Percentiles rank a stretch among this genome's conserved stretches.
These are phyloP conservation scores for Chytridium lagenaria DNA, from an alignment of 371 early-diverging fungal species.

Conservation along the genomic window DNA sequence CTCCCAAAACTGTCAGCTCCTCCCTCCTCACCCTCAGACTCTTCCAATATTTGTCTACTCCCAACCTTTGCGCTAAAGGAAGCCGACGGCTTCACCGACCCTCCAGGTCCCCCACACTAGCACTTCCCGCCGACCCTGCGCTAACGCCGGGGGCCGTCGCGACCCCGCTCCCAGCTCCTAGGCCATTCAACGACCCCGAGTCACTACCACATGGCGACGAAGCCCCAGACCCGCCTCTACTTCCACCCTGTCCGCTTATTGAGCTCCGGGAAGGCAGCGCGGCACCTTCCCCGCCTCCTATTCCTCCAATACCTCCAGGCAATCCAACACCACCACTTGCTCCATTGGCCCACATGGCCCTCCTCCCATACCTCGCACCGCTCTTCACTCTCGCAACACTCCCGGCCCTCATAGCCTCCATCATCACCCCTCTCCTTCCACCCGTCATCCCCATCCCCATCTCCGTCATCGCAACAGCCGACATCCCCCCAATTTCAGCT, in stretches of 20 bases:
- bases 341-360: not conserved
- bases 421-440: slow-evolving; percentile 19
- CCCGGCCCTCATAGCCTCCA: slow-evolving; percentile 21
- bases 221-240: slow-evolving; percentile 11
- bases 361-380: not conserved
- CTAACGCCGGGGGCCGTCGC: not conserved
- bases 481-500: slow-evolving; percentile 5
- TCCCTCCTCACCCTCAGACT: slow-evolving; percentile 10
- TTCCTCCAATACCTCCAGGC: not conserved
- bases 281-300: not conserved
- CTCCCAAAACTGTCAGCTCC: not conserved
- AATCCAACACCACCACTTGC: not conserved
- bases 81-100: not conserved
- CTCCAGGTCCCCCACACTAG: too few relatives aligned
- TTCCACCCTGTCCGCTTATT: not conserved
- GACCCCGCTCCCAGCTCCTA: not conserved
- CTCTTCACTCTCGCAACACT: slow-evolving; percentile 1
- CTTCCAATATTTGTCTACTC: slow-evolving; percentile 7
- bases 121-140: too few relatives aligned
- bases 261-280: not conserved
- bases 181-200: slow-evolving; percentile 5
- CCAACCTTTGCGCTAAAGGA: slow-evolving; percentile 11
- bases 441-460: slow-evolving; percentile 5
- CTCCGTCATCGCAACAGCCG: not conserved
- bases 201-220: slow-evolving; percentile 8